These are phyloP conservation scores for Phenoliferia sp. DNA, from an alignment of 1,284 basidiomycete species.

Conservation along the genomic window DNA sequence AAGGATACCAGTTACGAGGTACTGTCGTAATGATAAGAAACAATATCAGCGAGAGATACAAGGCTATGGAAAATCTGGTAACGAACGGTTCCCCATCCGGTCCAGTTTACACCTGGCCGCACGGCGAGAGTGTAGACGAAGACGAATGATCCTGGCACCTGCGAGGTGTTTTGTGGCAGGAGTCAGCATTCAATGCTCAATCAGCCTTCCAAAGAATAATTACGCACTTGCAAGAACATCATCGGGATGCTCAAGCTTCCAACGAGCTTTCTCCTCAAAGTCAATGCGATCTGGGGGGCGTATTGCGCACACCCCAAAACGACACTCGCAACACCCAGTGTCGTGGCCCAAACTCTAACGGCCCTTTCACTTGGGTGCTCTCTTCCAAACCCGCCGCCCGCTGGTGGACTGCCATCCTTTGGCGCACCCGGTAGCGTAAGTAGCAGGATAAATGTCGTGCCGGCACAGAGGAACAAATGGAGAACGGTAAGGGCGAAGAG, in stretches of 20 bases:
- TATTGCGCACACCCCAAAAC: slow-evolving; percentile 45
- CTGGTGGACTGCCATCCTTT: slow-evolving; percentile 18
- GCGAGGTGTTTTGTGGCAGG: slow-evolving; percentile 43
- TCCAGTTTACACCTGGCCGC: slow-evolving; percentile 36
- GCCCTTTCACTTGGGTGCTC: slow-evolving; percentile 36
- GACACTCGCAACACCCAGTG: slow-evolving; percentile 42
- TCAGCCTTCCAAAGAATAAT: background rate
- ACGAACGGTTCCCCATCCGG: slow-evolving; percentile 46
- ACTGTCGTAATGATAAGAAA: slow-evolving; percentile 52
- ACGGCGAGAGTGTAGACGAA: slow-evolving; percentile 82
- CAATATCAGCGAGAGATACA: slow-evolving; percentile 6
- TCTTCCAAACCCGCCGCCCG: slow-evolving; percentile 11
- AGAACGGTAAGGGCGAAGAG: slow-evolving; percentile 34
- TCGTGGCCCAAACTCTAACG: slow-evolving; percentile 43
- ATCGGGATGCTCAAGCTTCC: slow-evolving; percentile 88
- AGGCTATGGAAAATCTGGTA: no score
- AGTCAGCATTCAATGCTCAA: background rate
- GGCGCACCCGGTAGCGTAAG: slow-evolving; percentile 33
- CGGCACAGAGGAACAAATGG: slow-evolving; percentile 31
- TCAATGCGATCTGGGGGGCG: slow-evolving; percentile 48
- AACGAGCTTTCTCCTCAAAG: slow-evolving; percentile 71
- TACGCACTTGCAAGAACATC: slow-evolving; percentile 80
- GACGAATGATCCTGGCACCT: slow-evolving; percentile 82
- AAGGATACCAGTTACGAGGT: slow-evolving; percentile 71
- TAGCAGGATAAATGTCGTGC: slow-evolving; percentile 35